Evolutionary conservation across 208 protist species (phyloP).

Genomic region (Endotrypanum monterogeii): DNA sequence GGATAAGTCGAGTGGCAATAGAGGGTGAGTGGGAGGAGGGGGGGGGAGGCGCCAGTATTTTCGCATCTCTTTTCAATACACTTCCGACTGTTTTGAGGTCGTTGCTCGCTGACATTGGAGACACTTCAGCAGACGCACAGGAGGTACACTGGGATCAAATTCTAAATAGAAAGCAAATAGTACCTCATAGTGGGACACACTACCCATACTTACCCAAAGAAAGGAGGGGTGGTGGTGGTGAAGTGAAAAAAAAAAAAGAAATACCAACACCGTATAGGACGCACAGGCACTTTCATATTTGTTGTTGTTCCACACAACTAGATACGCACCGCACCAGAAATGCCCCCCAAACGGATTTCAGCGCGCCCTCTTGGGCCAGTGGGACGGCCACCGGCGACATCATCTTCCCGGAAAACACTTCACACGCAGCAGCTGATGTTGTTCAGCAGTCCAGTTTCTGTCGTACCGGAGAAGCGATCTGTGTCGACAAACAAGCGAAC

Average conservation of each 20-base stretch:
- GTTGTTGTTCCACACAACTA: neutral
- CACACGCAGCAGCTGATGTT: constrained; percentile 29
- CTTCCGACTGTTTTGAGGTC: too few relatives aligned
- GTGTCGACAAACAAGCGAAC: constrained; percentile 11
- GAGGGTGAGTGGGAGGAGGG: too few relatives aligned
- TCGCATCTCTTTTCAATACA: too few relatives aligned
- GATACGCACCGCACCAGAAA: neutral
- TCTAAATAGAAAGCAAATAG: neutral
- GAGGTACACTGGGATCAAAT: too few relatives aligned
- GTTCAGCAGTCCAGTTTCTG: constrained; percentile 21
- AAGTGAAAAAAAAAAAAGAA: neutral
- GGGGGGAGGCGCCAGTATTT: too few relatives aligned
- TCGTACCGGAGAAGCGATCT: neutral
- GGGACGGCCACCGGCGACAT: neutral
- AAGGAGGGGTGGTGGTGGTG: neutral
- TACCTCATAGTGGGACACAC: neutral
- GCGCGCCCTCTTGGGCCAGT: constrained; percentile 3
- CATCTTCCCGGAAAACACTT: constrained; percentile 15
- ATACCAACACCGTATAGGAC: neutral
- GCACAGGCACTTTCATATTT: neutral
- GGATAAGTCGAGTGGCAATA: too few relatives aligned
- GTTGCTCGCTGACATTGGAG: too few relatives aligned
- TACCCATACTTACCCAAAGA: neutral
- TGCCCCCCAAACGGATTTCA: constrained; percentile 20
- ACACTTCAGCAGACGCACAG: too few relatives aligned